Evolutionary conservation across 2,329 filamentous ascomycete genomes (phyloP).

Genomic region (Diaporthe ilicicola): DNA sequence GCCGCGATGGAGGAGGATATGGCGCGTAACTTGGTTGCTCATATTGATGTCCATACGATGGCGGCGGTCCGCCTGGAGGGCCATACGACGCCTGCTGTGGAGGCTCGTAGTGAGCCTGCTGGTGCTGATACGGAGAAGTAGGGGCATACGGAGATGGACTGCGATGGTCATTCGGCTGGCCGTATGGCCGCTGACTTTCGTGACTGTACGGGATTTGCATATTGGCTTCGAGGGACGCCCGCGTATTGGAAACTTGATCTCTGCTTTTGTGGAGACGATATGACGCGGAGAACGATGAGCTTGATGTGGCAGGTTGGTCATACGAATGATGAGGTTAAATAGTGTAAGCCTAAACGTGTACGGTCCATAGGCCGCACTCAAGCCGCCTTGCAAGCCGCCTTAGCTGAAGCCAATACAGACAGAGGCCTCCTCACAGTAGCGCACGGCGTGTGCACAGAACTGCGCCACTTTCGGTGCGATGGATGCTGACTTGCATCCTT

Average conservation of each 20-base stretch:
- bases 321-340: not conserved
- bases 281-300: not conserved
- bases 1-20: constrained; percentile 16
- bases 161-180: not conserved
- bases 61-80: not conserved
- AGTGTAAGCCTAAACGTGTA: no score
- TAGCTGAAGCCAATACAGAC: not conserved
- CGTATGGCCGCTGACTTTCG: constrained; percentile 6
- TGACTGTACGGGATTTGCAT: constrained; percentile 27
- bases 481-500: constrained; percentile 10
- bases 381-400: constrained; percentile 3
- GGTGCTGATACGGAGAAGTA: constrained; percentile 17
- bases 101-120: not conserved
- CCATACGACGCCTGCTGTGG: constrained; percentile 2
- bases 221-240: not conserved
- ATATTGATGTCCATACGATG: constrained; percentile 26
- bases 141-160: constrained; percentile 23
- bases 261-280: not conserved
- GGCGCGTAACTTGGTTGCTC: not conserved
- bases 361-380: not conserved
- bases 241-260: not conserved
- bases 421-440: constrained; percentile 16
- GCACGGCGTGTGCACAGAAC: not conserved
- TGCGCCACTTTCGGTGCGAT: not conserved
- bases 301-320: no score